Conservation (phyloP, 306 rosid genomes). For the Sesbania bispinosa region DNA sequence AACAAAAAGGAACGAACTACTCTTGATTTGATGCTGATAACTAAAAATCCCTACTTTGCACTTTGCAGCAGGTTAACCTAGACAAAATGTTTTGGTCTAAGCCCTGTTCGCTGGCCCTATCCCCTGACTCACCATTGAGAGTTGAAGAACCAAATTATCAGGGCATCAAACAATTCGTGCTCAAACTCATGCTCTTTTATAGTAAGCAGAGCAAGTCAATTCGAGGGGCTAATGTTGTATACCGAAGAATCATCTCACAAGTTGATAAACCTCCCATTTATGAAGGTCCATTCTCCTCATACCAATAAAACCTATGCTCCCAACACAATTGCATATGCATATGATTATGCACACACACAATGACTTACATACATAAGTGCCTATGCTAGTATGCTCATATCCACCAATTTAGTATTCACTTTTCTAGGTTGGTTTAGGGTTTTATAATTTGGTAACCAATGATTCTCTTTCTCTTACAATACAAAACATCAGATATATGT, state of each 20-base stretch:
- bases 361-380: background rate
- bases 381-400: background rate
- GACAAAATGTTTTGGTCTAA: conserved; percentile 80
- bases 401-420: background rate
- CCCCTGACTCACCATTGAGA: conserved; percentile 62
- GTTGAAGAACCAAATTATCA: conserved; percentile 69
- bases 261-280: conserved; percentile 83
- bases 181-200: conserved; percentile 73
- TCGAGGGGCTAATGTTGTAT: conserved; percentile 89
- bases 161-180: conserved; percentile 63
- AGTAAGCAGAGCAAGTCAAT: conserved; percentile 91
- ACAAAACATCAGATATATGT: background rate
- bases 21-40: conserved; percentile 22
- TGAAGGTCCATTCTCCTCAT: conserved; percentile 47
- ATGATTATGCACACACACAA: too few relatives aligned
- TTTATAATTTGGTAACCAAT: background rate
- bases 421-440: background rate
- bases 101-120: conserved; percentile 73
- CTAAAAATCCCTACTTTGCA: conserved; percentile 28
- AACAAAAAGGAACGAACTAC: too few relatives aligned
- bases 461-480: background rate
- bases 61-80: conserved; percentile 73
- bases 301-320: background rate
- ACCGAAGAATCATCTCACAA: conserved; percentile 68
- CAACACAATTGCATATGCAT: too few relatives aligned